Percentiles rank a stretch among this genome's conserved stretches.
Conservation (phyloP, 2,329 filamentous ascomycete genomes). For the Claviceps sp. region DNA sequence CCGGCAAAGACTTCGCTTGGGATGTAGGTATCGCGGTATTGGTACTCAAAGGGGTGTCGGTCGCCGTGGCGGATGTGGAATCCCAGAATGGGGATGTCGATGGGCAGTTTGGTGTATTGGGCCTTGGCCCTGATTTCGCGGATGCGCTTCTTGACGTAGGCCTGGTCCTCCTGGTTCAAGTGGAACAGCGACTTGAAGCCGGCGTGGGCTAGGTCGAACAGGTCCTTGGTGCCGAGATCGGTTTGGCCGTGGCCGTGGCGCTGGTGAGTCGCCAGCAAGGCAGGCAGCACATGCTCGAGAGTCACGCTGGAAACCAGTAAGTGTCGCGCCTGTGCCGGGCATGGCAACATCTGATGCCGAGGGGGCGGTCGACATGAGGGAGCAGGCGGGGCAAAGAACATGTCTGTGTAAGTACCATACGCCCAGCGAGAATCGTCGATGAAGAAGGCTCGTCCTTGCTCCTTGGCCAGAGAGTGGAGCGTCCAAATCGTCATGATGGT, state of each 20-base stretch:
- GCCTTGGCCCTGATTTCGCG: constrained; percentile 38
- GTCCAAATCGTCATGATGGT: constrained; percentile 72
- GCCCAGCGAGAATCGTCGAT: constrained; percentile 75
- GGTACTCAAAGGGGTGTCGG: constrained; percentile 60
- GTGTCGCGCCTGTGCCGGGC: constrained; percentile 62
- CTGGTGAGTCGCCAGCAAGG: constrained; percentile 26
- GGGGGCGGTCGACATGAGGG: constrained; percentile 58
- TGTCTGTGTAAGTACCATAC: constrained; percentile 61
- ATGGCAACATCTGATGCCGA: constrained; percentile 64
- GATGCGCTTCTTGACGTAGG: constrained; percentile 49
- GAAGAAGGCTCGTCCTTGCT: constrained; percentile 66
- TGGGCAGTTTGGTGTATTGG: constrained; percentile 24
- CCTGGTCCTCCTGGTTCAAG: constrained; percentile 50
- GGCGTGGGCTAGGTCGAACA: constrained; percentile 53
- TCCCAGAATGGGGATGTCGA: constrained; percentile 39
- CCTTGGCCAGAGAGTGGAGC: constrained; percentile 64
- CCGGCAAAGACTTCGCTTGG: constrained; percentile 56
- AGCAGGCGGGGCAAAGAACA: constrained; percentile 54
- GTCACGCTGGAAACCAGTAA: constrained; percentile 62
- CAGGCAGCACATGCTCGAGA: constrained; percentile 48
- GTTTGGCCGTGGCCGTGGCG: constrained; percentile 12
- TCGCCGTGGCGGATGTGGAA: constrained; percentile 74
- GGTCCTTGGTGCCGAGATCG: constrained; percentile 26
- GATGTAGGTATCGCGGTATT: constrained; percentile 66
- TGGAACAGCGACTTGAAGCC: constrained; percentile 65